Evolutionary conservation across 2,329 filamentous ascomycete genomes (phyloP), one percentile per base, ranked within the genome.

Genomic region (Davidsoniella virescens): DNA sequence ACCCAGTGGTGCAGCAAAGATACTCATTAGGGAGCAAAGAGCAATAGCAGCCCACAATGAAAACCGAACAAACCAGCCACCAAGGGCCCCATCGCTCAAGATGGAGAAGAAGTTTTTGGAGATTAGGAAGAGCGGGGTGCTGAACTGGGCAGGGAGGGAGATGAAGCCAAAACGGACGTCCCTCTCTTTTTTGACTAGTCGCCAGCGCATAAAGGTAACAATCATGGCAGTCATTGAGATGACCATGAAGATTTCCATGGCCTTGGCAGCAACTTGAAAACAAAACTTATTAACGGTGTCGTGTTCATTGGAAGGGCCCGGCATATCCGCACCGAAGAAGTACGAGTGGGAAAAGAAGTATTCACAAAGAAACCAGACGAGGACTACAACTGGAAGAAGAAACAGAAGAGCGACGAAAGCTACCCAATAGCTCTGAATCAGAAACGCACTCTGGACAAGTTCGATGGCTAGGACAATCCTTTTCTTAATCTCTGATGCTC

Each of bases 181-280:
- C 25, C 36, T 25, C 2, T 6, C 3, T 12, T 8, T 8, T 3
- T 17, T 5, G n/a, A 45, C 3, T 16, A 17, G 16, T 10, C 36
- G 23, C 10, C 29, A 16, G 16, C 44, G 14, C n/a, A 36, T 45
- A n/a, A 45, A 29, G n/a, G 44, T 45, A 6, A 45, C 44, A 45
- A 45, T 23, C 44, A 45, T 45, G 23, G 44, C 25, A 8, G 44
- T 45, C 23, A 45, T 17, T 10, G 44, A 45, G 26, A 45, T 33
- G 6, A 45, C 14, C 44, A 45, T 45, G 18, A 37, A 45, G n/a
- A 45, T 2, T 45, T 45, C 44, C 14, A 45, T 10, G 6, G n/a
- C n/a, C 26, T 37, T 45, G 6, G 44, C 44, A 18, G 14, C 23
- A 1, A 45, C 6, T 9, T 16, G 26, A 8, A 45, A 16, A 23